Evolutionary conservation across 2,329 filamentous ascomycete species (phyloP).

Genomic region (Pyrenophora seminiperda): DNA sequence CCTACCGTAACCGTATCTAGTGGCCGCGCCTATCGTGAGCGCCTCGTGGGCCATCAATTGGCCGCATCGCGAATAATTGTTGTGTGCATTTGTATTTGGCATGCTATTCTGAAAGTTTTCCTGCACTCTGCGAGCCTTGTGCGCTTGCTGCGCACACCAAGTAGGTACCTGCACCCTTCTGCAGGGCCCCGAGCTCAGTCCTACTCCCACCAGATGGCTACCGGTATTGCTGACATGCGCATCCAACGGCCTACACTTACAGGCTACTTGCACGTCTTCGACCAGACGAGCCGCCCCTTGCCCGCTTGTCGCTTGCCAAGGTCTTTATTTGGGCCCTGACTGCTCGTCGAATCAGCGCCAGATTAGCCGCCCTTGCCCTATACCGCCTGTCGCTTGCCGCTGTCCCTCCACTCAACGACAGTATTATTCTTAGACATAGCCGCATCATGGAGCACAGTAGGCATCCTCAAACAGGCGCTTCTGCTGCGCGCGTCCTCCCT

Average conservation of each 20-base stretch:
- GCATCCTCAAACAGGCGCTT: conserved; percentile 47
- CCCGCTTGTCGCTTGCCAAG: conserved; percentile 28
- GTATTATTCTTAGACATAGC: conserved; percentile 48
- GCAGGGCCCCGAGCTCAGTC: conserved; percentile 40
- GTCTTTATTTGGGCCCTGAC: conserved; percentile 32
- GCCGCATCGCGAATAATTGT: conserved; percentile 9
- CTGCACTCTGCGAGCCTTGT: neutral
- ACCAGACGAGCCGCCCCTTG: conserved; percentile 19
- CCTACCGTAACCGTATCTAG: too few relatives aligned
- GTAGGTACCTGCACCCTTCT: conserved; percentile 14
- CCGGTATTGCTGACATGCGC: conserved; percentile 37
- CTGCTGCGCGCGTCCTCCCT: conserved; percentile 32
- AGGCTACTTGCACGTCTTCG: conserved; percentile 13
- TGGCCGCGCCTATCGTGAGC: conserved; percentile 23
- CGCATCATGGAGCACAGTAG: conserved; percentile 35
- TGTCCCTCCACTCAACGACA: conserved; percentile 26
- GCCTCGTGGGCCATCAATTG: conserved; percentile 16
- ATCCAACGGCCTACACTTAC: too few relatives aligned
- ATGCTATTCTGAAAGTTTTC: conserved; percentile 9
- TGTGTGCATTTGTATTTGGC: neutral
- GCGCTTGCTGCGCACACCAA: conserved; percentile 10
- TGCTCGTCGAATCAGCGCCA: conserved; percentile 37
- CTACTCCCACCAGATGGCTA: conserved; percentile 23
- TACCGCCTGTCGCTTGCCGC: conserved; percentile 23
- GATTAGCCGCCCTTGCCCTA: conserved; percentile 32